Conservation (phyloP, 2,329 filamentous ascomycete genomes). For the Xylariomycetidae sp. region DNA sequence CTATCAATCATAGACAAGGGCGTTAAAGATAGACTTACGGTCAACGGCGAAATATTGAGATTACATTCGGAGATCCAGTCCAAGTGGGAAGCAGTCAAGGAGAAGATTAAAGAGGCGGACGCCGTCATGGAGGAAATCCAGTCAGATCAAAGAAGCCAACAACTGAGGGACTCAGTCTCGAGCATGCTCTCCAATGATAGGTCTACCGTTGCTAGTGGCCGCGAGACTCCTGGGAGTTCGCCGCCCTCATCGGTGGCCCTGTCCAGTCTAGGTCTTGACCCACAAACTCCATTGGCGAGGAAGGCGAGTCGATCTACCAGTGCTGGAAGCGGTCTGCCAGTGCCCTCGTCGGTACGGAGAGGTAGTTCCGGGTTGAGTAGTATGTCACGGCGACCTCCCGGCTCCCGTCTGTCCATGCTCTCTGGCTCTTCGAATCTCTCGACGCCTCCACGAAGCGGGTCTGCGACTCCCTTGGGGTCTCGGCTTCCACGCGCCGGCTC, state of each 20-base stretch:
- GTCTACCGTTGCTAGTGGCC: slow-evolving; percentile 63
- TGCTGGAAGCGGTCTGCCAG: slow-evolving; percentile 41
- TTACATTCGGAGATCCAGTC: slow-evolving; percentile 80
- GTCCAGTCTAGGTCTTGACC: slow-evolving; percentile 48
- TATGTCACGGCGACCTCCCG: slow-evolving; percentile 37
- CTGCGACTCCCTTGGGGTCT: slow-evolving; percentile 46
- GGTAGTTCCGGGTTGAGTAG: slow-evolving; percentile 44
- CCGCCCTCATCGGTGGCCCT: slow-evolving; percentile 59
- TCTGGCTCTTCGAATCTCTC: slow-evolving; percentile 27
- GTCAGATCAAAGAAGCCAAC: slow-evolving; percentile 58
- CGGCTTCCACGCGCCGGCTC: slow-evolving; percentile 40
- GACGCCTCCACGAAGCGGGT: slow-evolving; percentile 35
- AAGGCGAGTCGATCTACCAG: slow-evolving; percentile 42
- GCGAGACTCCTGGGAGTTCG: slow-evolving; percentile 67
- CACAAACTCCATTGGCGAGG: slow-evolving; percentile 39
- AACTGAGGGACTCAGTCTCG: slow-evolving; percentile 86
- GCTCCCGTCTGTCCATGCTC: slow-evolving; percentile 42
- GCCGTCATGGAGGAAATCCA: slow-evolving; percentile 68
- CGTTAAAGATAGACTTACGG: slow-evolving; percentile 90
- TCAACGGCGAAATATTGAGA: slow-evolving; percentile 90
- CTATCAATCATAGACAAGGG: slow-evolving; percentile 91
- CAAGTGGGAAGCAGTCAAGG: slow-evolving; percentile 74
- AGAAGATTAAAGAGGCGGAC: slow-evolving; percentile 75
- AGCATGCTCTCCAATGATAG: slow-evolving; percentile 83
- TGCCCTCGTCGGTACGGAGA: slow-evolving; percentile 35